These are phyloP conservation scores for Hordeum pubiflorum DNA, from an alignment of 202 grass and related monocot species.

Conservation along the genomic window DNA sequence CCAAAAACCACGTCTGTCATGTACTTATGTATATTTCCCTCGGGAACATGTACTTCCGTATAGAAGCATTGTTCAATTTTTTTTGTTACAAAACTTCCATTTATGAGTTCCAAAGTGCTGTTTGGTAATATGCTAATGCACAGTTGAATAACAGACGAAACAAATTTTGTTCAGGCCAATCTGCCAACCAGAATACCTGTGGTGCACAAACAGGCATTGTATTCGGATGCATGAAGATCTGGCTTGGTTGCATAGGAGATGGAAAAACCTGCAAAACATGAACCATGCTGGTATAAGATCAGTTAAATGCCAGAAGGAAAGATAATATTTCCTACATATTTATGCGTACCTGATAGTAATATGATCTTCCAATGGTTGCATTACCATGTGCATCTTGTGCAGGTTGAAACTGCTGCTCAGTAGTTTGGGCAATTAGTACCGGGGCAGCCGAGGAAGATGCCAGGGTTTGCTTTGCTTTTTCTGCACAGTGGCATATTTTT, in stretches of 20 bases:
- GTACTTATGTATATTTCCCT: neutral
- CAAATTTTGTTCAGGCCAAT: constrained; percentile 4
- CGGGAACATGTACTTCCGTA: neutral
- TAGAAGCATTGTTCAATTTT: neutral
- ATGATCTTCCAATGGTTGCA: constrained; percentile 51
- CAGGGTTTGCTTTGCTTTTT: constrained; percentile 47
- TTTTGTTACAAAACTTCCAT: neutral
- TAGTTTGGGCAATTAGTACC: constrained; percentile 33
- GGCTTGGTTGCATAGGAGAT: constrained; percentile 45
- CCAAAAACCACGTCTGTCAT: neutral
- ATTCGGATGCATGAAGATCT: constrained; percentile 62
- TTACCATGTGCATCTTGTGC: constrained; percentile 46
- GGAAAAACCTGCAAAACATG: constrained; percentile 46
- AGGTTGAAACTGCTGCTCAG: constrained; percentile 52
- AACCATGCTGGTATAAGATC: constrained; percentile 28
- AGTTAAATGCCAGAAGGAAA: constrained; percentile 23
- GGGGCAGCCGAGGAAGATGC: constrained; percentile 33
- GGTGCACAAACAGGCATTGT: constrained; percentile 55
- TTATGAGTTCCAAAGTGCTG: neutral
- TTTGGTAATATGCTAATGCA: neutral
- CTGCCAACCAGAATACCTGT: constrained; percentile 43
- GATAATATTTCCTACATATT: neutral
- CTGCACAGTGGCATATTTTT: constrained; percentile 30
- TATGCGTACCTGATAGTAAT: constrained; percentile 69
- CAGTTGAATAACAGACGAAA: neutral